Evolutionary conservation across 805 yeast species (phyloP).

Genomic region (Ogataea parapolymorpha): DNA sequence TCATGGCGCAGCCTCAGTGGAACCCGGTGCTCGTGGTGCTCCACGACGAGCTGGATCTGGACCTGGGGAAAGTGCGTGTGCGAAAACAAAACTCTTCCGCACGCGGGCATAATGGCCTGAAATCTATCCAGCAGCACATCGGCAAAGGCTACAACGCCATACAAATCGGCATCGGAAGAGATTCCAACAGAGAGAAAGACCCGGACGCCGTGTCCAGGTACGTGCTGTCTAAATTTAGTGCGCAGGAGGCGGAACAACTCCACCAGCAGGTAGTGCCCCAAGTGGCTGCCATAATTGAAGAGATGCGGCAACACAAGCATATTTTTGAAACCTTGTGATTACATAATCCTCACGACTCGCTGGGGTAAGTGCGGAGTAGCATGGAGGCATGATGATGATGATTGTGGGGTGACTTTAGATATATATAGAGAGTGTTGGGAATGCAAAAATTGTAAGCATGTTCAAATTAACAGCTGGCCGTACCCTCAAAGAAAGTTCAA

Average conservation of each 20-base stretch:
- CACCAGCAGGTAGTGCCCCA: slow-evolving; percentile 39
- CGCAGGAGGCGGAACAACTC: slow-evolving; percentile 42
- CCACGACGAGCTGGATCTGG: slow-evolving; percentile 75
- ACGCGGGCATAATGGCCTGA: slow-evolving; percentile 84
- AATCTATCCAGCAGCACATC: slow-evolving; percentile 46
- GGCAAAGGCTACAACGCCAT: slow-evolving; percentile 61
- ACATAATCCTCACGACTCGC: slow-evolving; percentile 3
- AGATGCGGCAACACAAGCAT: slow-evolving; percentile 29
- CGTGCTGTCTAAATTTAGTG: slow-evolving; percentile 56
- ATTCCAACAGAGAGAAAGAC: slow-evolving; percentile 41
- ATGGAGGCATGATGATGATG: slow-evolving; percentile 5
- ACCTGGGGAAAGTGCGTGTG: slow-evolving; percentile 62
- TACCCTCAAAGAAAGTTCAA: slow-evolving; percentile 1
- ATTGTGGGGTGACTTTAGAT: slow-evolving; percentile 6
- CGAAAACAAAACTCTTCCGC: slow-evolving; percentile 58
- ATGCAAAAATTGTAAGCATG: neutral
- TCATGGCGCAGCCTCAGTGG: slow-evolving; percentile 27
- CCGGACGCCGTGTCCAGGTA: slow-evolving; percentile 48
- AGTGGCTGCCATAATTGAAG: slow-evolving; percentile 37
- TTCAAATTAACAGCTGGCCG: slow-evolving; percentile 1
- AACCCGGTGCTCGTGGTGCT: slow-evolving; percentile 52
- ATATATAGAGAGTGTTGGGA: neutral
- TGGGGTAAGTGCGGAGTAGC: slow-evolving; percentile 8
- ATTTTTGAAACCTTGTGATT: slow-evolving; percentile 23
- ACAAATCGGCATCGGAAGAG: slow-evolving; percentile 76